phyloP scores from a whole-genome alignment of 2,329 filamentous ascomycete species.

The Talaromyces islandicus region DNA sequence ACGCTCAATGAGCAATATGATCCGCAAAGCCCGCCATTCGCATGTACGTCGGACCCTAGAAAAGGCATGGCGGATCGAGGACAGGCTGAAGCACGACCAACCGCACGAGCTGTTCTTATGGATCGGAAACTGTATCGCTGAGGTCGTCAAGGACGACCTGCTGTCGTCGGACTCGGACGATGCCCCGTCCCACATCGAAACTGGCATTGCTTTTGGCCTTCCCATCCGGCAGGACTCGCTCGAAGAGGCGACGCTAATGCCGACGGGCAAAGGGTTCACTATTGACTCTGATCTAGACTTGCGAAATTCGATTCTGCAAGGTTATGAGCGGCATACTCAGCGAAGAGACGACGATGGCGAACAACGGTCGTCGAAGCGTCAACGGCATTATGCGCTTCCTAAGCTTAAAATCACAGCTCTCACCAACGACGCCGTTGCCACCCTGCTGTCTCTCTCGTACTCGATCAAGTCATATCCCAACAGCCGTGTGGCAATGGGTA shows the following conservation, averaged over 20 bases:
- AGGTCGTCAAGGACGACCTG: slow-evolving; percentile 12
- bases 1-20: slow-evolving; percentile 8
- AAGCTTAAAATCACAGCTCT: slow-evolving; percentile 9
- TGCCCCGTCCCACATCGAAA: slow-evolving; percentile 9
- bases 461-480: slow-evolving; percentile 13
- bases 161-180: slow-evolving; percentile 6
- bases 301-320: slow-evolving; percentile 9
- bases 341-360: background rate
- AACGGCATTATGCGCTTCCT: slow-evolving; percentile 6
- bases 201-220: slow-evolving; percentile 11
- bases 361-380: slow-evolving; percentile 5
- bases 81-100: slow-evolving; percentile 9
- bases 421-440: slow-evolving; percentile 11
- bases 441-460: slow-evolving; percentile 10
- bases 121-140: slow-evolving; percentile 12
- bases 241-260: slow-evolving; percentile 11
- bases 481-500: slow-evolving; percentile 12
- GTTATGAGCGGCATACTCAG: slow-evolving; percentile 10
- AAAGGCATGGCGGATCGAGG: slow-evolving; percentile 11
- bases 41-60: slow-evolving; percentile 7
- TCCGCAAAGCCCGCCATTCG: slow-evolving; percentile 7
- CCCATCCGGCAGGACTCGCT: slow-evolving; percentile 11
- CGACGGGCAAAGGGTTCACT: slow-evolving; percentile 11
- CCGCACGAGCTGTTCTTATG: slow-evolving; percentile 11
- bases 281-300: slow-evolving; percentile 11